Evolutionary conservation across 176 grass and related monocot genomes (phyloP), one percentile per base, ranked within the genome.

Genomic region (Oryza glaberrima): DNA sequence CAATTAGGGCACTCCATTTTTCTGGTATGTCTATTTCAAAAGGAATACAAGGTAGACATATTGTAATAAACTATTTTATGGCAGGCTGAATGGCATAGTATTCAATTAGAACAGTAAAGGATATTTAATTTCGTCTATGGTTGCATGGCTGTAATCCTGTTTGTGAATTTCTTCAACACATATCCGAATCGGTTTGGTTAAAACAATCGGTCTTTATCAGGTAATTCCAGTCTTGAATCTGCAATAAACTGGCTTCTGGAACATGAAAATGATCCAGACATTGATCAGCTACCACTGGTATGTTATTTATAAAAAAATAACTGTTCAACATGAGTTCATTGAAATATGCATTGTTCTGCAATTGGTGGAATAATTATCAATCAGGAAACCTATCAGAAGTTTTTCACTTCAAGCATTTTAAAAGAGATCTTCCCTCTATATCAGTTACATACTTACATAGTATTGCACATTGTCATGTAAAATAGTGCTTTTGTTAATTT

Each of bases 231-330:
- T 80, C 80, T 92, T 75, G 89, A 98, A 80, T 90, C 85, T 86
- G 93, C 90, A 1, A 67, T 94, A 85, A 85, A 88, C 47, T 98
- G 96, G 96, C 77, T 94, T 84, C 73, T 95, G n/a, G 91, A 94
- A 74, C 96, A 98, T 94, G 93, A 98, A 86, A 87, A 79, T 87
- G 93, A 95, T 70, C 82, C 93, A 75, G 90, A 94, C 70, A 94
- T 95, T 87, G 96, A 98, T 84, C 89, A 88, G 83, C 77, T 89
- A 67, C 91, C 90, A 79, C 45, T 77, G 89, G 96, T 98, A 92
- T 35, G 83, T 65, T 77, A 65, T 88, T 69, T 87, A 44, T 75
- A 63, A 80, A 54, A 82, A 54, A 34, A 30, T 2, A 22, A 66
- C 58, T 35, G 16, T 43, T 68, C 75, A 54, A 22, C 49, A 65